Evolutionary conservation across 1,284 basidiomycete genomes (phyloP).

Genomic region (Ganoderma sinense): DNA sequence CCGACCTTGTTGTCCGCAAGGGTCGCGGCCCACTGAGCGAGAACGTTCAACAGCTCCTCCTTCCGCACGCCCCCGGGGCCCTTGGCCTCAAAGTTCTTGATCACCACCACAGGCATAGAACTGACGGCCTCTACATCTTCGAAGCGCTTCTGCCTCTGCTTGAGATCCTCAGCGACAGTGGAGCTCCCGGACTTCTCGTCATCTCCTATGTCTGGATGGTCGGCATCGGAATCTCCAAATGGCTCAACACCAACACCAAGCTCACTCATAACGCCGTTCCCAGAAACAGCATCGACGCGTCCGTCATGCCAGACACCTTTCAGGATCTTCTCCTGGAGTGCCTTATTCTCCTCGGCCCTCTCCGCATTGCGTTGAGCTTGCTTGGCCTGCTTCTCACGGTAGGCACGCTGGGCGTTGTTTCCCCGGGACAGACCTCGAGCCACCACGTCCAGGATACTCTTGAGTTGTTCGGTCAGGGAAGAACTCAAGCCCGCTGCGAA

Average conservation of each 20-base stretch:
- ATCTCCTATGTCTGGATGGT: conserved; percentile 14
- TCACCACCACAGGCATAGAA: conserved; percentile 84
- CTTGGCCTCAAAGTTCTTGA: conserved; percentile 76
- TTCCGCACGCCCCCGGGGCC: conserved; percentile 65
- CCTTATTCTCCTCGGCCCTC: conserved; percentile 45
- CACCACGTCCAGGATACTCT: conserved; percentile 86
- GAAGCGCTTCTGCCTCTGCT: conserved; percentile 39
- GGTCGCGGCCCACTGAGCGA: conserved; percentile 88
- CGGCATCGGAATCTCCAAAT: conserved; percentile 50
- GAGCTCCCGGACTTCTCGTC: conserved; percentile 19
- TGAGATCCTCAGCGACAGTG: conserved; percentile 3
- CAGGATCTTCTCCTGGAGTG: conserved; percentile 53
- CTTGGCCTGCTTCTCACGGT: conserved; percentile 49
- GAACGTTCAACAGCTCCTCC: conserved; percentile 78
- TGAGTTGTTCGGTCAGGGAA: conserved; percentile 87
- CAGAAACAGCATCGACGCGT: conserved; percentile 80
- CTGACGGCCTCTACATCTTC: conserved; percentile 60
- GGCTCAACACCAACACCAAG: conserved; percentile 81
- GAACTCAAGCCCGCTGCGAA: conserved; percentile 82
- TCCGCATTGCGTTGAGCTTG: conserved; percentile 40
- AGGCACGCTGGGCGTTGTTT: conserved; percentile 57
- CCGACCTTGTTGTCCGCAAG: conserved; percentile 82
- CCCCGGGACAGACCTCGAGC: conserved; percentile 76
- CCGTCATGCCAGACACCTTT: conserved; percentile 84
- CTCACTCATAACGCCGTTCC: conserved; percentile 86